A percentile compares a stretch with the other conserved stretches of the same genome.
Conservation (phyloP, 352 stramenopile genomes). For the Phytopythium delawarense region DNA sequence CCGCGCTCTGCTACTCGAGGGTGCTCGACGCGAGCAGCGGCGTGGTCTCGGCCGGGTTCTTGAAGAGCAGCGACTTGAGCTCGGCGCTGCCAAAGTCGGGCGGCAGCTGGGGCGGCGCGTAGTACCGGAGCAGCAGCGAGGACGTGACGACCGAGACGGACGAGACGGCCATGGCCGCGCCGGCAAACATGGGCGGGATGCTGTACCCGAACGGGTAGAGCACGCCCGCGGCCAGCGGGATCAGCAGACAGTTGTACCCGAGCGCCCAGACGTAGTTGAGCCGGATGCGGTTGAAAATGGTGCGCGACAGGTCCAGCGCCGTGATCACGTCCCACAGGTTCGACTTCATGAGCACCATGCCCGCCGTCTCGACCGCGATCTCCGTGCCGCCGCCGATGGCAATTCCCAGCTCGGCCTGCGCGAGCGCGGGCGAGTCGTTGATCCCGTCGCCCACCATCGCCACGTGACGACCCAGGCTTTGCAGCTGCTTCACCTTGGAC, state of each 20-base stretch:
- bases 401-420: conserved; percentile 96
- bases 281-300: conserved; percentile 95
- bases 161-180: conserved; percentile 95
- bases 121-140: conserved; percentile 92
- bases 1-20: conserved; percentile 25
- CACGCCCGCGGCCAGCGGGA: conserved; percentile 95
- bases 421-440: conserved; percentile 98
- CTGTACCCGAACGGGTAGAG: conserved; percentile 93
- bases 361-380: conserved; percentile 97
- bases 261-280: conserved; percentile 98
- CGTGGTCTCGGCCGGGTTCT: conserved; percentile 72
- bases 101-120: conserved; percentile 74
- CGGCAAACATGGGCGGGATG: conserved; percentile 95
- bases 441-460: conserved; percentile 98
- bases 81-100: conserved; percentile 55
- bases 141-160: conserved; percentile 96
- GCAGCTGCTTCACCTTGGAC: conserved; percentile 90
- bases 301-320: conserved; percentile 94
- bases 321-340: conserved; percentile 94
- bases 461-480: conserved; percentile 85
- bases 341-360: conserved; percentile 91
- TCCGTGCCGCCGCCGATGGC: conserved; percentile 94
- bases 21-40: conserved; percentile 70
- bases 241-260: conserved; percentile 97
- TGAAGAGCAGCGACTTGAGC: conserved; percentile 77